Base-by-base conservation (phyloP, 495 filamentous ascomycete genomes). In the Trichoderma erinaceum region DNA sequence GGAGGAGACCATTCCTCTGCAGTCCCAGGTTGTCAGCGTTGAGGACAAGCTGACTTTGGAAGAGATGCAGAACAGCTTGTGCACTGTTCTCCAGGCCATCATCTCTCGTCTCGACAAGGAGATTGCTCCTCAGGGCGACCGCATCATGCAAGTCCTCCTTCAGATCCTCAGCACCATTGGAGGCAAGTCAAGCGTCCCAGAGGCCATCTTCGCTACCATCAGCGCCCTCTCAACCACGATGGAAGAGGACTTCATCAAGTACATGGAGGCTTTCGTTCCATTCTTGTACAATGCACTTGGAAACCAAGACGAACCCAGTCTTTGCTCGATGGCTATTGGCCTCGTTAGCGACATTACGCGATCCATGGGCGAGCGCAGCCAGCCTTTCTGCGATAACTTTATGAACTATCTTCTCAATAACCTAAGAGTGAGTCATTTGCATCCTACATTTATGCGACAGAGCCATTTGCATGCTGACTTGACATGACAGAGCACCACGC, bases 321-420 rank as follows among this genome's bases (percentile, higher is more conserved):
- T 98, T 43, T 99, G 96, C 83, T 86, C 93, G 46, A 96, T 99
- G 91, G 94, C 95, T 66, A 97, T 98, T 78, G 95, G 95, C 67
- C 82, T 98, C 58, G 93, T 97, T 69, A 97, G 94, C 76, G 95
- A 99, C 75, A 92, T 99, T 73, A 90, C 92, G 35, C 90, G 95
- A 69, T 93, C 93, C 12, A 81, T 98, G 78, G 92, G 92, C 73
- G 90, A 91, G 74, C 88, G 89, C 75, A 89, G 93, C 71, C 91
- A 93, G 78, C 95, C 94, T 64, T 98, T 87, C 81, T 99, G 95
- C 79, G 96, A 99, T 73, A 82, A 85, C 68, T 97, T 98, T 76
- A 99, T 99, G 95, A 99, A 98, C 79, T 89, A 92, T 73, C 83
- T 99, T 46, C 85, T 98, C 69, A 91, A 89, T 77, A 96, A 94